These are phyloP conservation scores for Zizania palustris DNA, from an alignment of 202 grass and related monocot species.

Conservation along the genomic window DNA sequence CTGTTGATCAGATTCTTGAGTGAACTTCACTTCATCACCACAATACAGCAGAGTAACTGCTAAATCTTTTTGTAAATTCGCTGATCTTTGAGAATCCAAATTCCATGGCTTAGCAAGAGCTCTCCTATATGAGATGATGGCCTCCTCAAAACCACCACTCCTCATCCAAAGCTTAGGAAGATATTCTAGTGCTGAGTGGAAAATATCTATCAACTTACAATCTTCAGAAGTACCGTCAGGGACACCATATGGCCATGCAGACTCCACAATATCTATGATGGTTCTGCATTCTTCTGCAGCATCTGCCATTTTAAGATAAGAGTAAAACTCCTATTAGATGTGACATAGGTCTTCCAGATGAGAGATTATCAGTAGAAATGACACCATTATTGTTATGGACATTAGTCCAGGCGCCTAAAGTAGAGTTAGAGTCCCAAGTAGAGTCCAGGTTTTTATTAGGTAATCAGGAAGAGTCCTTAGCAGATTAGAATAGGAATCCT, in stretches of 20 bases:
- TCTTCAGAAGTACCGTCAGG: conserved; percentile 67
- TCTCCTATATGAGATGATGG: conserved; percentile 70
- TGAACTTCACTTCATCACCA: conserved; percentile 62
- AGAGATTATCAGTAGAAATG: conserved; percentile 23
- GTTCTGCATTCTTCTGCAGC: conserved; percentile 88
- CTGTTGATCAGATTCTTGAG: conserved; percentile 51
- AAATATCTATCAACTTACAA: conserved; percentile 80
- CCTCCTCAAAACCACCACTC: conserved; percentile 81
- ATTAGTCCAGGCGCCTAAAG: too few species aligned
- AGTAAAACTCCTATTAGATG: conserved; percentile 33
- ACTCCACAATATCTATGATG: conserved; percentile 90
- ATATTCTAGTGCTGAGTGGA: conserved; percentile 85
- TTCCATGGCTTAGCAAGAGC: conserved; percentile 78
- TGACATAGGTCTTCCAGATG: conserved; percentile 11
- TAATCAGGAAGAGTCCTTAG: too few species aligned
- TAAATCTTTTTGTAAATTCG: conserved; percentile 83
- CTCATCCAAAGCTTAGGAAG: conserved; percentile 87
- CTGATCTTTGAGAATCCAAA: conserved; percentile 68
- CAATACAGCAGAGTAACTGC: conserved; percentile 81
- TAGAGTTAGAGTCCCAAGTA: too few species aligned
- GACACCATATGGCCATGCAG: conserved; percentile 73
- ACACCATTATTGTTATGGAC: too few species aligned
- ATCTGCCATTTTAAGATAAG: conserved; percentile 61
- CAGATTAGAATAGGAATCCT: too few species aligned
- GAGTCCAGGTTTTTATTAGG: too few species aligned